These are phyloP conservation scores for Trichoderma sp. DNA, from an alignment of 2,329 filamentous ascomycete genomes.

Conservation along the genomic window DNA sequence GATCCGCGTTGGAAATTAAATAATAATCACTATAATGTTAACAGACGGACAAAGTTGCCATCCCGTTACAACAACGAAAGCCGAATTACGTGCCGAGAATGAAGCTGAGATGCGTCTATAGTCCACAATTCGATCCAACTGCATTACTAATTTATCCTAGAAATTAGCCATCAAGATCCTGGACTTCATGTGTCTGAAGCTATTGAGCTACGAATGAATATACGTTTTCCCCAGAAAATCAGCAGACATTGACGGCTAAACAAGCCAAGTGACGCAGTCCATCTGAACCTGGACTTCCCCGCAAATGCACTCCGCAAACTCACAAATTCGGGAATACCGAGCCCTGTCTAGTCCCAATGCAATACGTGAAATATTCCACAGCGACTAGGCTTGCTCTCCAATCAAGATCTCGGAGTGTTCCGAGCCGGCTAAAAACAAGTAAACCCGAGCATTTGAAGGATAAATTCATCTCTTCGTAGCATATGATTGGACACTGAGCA, in stretches of 20 bases:
- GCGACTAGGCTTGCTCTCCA: neutral
- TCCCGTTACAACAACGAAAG: neutral
- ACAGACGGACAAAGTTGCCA: neutral
- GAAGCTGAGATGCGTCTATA: neutral
- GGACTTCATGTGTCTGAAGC: neutral
- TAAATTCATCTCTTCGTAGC: neutral
- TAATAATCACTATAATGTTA: neutral
- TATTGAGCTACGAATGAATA: neutral
- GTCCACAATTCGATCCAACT: neutral
- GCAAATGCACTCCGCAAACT: neutral
- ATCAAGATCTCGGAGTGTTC: neutral
- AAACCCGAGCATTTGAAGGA: neutral
- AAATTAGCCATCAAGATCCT: neutral
- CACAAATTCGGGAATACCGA: neutral
- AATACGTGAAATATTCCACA: neutral
- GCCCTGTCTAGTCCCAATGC: neutral
- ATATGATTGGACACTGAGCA: neutral
- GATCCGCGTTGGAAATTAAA: neutral
- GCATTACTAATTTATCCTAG: neutral
- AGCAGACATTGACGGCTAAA: neutral
- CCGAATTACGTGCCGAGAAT: neutral
- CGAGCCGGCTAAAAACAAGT: neutral
- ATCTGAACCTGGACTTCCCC: neutral
- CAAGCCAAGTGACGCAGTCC: neutral
- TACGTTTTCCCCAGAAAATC: neutral